Conservation (phyloP, 2,329 filamentous ascomycete genomes). For the Fusarium sp. region DNA sequence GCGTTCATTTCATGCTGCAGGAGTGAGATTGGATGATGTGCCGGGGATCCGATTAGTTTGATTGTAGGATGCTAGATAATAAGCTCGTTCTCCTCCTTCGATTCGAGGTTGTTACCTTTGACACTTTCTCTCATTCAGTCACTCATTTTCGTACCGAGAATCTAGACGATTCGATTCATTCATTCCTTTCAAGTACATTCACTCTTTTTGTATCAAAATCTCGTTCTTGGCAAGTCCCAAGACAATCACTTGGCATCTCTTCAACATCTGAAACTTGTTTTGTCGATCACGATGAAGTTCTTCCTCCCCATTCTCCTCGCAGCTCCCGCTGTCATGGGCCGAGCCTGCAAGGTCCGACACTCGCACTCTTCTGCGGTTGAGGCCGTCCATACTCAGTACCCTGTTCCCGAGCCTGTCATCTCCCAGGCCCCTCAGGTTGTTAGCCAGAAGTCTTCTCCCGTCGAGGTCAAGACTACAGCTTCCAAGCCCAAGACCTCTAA, state of each 20-base stretch:
- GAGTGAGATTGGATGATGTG: constrained; percentile 22
- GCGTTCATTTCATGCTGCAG: constrained; percentile 1
- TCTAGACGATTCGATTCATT: constrained; percentile 7
- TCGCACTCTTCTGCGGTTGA: constrained; percentile 7
- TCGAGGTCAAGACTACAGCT: neutral
- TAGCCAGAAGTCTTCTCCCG: constrained; percentile 1
- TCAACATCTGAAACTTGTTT: constrained; percentile 13
- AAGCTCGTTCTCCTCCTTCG: neutral
- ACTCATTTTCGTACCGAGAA: constrained; percentile 23
- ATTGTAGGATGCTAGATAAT: constrained; percentile 2
- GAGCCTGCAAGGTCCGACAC: constrained; percentile 34
- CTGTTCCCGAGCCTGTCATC: neutral
- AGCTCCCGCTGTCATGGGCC: constrained; percentile 41
- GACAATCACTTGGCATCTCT: neutral
- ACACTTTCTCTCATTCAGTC: constrained; percentile 24
- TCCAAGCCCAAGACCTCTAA: neutral
- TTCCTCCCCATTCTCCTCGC: constrained; percentile 36
- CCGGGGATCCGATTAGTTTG: constrained; percentile 9
- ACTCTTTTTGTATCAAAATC: neutral
- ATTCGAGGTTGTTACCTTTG: neutral
- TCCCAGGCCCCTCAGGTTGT: neutral
- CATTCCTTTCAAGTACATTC: constrained; percentile 19
- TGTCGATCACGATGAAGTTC: constrained; percentile 40
- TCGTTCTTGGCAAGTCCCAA: constrained; percentile 33
- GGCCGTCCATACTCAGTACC: constrained; percentile 6